phyloP scores from a whole-genome alignment of 2,329 filamentous ascomycete genomes.

The Hypoxylon sp. region DNA sequence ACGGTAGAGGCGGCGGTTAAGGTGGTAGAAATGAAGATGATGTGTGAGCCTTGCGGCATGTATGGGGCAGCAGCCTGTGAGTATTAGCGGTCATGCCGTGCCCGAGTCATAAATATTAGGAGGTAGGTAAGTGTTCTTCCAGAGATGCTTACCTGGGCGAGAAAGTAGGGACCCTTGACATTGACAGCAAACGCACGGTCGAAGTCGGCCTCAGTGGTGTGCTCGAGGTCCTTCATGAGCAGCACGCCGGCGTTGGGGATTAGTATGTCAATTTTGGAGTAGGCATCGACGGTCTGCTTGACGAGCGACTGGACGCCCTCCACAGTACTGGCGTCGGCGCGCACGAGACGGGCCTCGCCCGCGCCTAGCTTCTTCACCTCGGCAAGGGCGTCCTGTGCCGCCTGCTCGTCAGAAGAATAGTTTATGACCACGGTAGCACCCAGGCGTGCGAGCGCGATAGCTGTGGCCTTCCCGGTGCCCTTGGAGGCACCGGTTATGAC shows the following conservation, averaged over 20 bases:
- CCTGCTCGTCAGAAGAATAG: constrained; percentile 58
- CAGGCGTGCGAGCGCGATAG: constrained; percentile 64
- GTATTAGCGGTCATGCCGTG: constrained; percentile 6
- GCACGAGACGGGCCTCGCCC: constrained; percentile 24
- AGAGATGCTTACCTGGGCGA: constrained; percentile 48
- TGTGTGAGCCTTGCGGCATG: constrained; percentile 55
- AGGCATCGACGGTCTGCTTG: constrained; percentile 56
- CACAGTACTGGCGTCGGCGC: constrained; percentile 30
- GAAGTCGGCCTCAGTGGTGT: constrained; percentile 40
- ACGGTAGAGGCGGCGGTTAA: constrained; percentile 55
- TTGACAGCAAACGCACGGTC: constrained; percentile 42
- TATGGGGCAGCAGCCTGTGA: constrained; percentile 57
- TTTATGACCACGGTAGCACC: constrained; percentile 65
- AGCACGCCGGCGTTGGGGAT: constrained; percentile 60
- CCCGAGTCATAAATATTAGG: neutral
- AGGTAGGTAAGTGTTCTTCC: too few species aligned
- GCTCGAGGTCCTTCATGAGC: constrained; percentile 54
- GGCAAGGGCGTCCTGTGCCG: constrained; percentile 59
- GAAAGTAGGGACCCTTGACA: constrained; percentile 59
- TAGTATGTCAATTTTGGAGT: constrained; percentile 60
- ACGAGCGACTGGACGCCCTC: constrained; percentile 56
- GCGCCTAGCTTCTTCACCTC: constrained; percentile 30
- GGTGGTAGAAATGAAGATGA: constrained; percentile 56
- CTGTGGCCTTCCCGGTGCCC: constrained; percentile 64
- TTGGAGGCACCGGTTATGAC: constrained; percentile 59